Percentiles rank a stretch among this genome's conserved stretches.
Conservation (phyloP, 2,329 filamentous ascomycete species). For the Epicoccum sorghinum region DNA sequence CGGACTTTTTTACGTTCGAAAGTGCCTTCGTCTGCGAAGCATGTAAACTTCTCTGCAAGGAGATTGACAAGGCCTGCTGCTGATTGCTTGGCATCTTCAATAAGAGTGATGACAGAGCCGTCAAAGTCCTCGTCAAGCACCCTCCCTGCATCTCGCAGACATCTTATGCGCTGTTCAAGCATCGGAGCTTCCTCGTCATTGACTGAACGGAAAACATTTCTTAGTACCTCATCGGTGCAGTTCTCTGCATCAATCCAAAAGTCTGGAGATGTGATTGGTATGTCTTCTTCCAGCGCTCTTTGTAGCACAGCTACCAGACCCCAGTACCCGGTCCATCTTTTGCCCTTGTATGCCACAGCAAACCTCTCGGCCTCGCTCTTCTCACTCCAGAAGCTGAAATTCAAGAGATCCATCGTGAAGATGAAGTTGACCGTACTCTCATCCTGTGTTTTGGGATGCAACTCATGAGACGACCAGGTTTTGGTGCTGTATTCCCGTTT, state of each 20-base stretch:
- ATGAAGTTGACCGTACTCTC: slow-evolving; percentile 86
- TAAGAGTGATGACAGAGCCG: slow-evolving; percentile 74
- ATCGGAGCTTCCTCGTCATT: slow-evolving; percentile 89
- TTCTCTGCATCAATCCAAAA: slow-evolving; percentile 83
- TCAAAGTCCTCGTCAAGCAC: slow-evolving; percentile 82
- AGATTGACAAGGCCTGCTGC: slow-evolving; percentile 86
- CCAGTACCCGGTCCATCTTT: slow-evolving; percentile 93
- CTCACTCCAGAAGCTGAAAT: slow-evolving; percentile 97
- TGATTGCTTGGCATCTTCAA: slow-evolving; percentile 76
- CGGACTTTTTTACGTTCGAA: slow-evolving; percentile 80
- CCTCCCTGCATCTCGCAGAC: slow-evolving; percentile 80
- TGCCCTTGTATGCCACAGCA: slow-evolving; percentile 79
- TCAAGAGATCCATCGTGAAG: slow-evolving; percentile 95
- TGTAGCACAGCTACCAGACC: slow-evolving; percentile 87
- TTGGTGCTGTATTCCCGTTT: slow-evolving; percentile 81
- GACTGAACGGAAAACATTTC: slow-evolving; percentile 81
- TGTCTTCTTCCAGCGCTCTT: slow-evolving; percentile 85
- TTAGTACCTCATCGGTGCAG: slow-evolving; percentile 75
- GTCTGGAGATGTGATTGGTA: slow-evolving; percentile 85
- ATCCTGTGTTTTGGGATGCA: slow-evolving; percentile 85
- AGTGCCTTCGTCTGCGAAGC: slow-evolving; percentile 80
- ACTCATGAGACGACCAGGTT: slow-evolving; percentile 84
- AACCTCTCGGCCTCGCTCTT: slow-evolving; percentile 73
- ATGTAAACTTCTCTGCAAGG: slow-evolving; percentile 79
- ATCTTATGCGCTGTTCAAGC: slow-evolving; percentile 75